Evolutionary conservation across 1,284 basidiomycete genomes (phyloP), one percentile per base, ranked within the genome.

Genomic region (Malassezia obtusa): DNA sequence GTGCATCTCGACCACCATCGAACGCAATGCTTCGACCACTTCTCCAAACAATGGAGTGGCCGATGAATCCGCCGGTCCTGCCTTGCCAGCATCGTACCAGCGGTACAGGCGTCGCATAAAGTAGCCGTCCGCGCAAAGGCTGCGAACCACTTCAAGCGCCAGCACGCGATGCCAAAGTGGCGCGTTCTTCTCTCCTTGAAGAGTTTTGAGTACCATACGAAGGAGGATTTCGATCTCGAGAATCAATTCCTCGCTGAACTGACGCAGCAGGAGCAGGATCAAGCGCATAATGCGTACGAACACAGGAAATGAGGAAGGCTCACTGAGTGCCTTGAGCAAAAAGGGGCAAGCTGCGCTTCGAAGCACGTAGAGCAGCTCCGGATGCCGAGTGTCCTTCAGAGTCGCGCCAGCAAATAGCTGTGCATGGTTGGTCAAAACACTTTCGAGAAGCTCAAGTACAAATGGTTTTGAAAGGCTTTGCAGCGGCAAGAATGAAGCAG

Each of bases 401-500:
- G 25, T 24, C 14, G n/a, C 6, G 28, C 47, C 43, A 17, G 58
- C 30, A 68, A 96, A 92, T 0, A 91, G 80, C 12, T 81, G 81
- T 61, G 90, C 85, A 69, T 96, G 95, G 62, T 94, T 95, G 12
- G 89, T 92, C 48, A 98, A 77, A 4, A 96, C 88, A 67, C 90
- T 95, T 77, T 98, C 94, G 51, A 98, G 87, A 49, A 98, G 78
- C 75, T 98, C 92, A 24, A 98, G 78, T 0, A 89, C 88, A 65
- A 96, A 96, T 0, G 92, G 95, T 73, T 90, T 85, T 62, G 88
- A 87, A 22, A 98, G 78, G 38, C 80, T 82, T n/a, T 85, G 82
- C 30, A 96, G 80, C 63, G 84, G 84, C 54, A 96, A 78, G 72
- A 95, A 89, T 48, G 81, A 79, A 0, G 90, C 87, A 8, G 56